Conservation (phyloP, 1,284 basidiomycete species). For the Rhodotorula sp. region DNA sequence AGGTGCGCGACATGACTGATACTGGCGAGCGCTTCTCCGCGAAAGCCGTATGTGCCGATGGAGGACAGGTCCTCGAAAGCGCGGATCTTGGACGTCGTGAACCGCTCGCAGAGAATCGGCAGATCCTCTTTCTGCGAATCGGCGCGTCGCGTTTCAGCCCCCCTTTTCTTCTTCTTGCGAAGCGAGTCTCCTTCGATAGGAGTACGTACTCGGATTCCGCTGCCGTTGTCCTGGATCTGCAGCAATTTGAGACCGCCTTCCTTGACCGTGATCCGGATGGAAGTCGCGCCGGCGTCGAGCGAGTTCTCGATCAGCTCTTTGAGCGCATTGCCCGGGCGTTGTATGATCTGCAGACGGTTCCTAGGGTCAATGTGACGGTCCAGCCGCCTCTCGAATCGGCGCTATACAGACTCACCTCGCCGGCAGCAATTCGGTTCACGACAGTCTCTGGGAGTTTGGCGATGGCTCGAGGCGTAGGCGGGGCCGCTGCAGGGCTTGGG, state of each 20-base stretch:
- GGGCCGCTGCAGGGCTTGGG: not conserved
- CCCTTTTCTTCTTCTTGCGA: rapidly evolving
- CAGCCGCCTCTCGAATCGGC: too few species aligned
- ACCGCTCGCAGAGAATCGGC: slow-evolving; percentile 86
- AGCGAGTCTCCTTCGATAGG: too few species aligned
- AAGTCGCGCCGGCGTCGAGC: slow-evolving; percentile 85
- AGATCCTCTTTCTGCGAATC: slow-evolving; percentile 65
- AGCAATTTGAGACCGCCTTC: slow-evolving; percentile 94
- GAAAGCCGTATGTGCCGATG: slow-evolving; percentile 93
- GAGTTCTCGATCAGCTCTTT: slow-evolving; percentile 96
- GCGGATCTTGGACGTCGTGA: slow-evolving; percentile 91
- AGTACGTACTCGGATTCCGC: slow-evolving; percentile 74
- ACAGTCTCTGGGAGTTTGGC: slow-evolving; percentile 55
- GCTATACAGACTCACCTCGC: slow-evolving; percentile 53
- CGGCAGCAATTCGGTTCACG: slow-evolving; percentile 63
- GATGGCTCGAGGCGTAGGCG: slow-evolving; percentile 43
- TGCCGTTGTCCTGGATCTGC: slow-evolving; percentile 96
- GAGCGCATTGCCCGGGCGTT: slow-evolving; percentile 89
- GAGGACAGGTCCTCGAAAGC: slow-evolving; percentile 80
- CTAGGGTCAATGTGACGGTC: not conserved
- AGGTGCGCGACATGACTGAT: slow-evolving; percentile 93
- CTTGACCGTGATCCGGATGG: slow-evolving; percentile 83
- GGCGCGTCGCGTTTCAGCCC: not conserved
- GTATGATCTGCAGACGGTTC: slow-evolving; percentile 74
- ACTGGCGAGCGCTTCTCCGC: slow-evolving; percentile 94